These are phyloP conservation scores for Trichomonas gallinae DNA, from an alignment of 208 protist species.

Conservation along the genomic window DNA sequence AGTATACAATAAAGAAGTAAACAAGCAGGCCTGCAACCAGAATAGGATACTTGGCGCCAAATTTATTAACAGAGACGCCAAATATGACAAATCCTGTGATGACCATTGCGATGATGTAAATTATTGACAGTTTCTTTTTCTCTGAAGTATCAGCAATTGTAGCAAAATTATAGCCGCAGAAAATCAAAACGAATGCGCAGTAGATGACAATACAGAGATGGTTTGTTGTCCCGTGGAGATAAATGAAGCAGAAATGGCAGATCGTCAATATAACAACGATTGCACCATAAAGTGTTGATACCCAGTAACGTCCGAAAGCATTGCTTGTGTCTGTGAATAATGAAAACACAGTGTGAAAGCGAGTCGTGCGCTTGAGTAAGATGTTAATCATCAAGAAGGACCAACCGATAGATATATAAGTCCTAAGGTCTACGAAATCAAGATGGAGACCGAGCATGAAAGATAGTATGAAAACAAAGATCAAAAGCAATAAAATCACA, in stretches of 20 bases:
- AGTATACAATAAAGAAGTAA: background rate
- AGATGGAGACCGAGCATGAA: background rate
- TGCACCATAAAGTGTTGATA: background rate
- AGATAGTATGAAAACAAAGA: background rate
- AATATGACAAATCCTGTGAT: background rate
- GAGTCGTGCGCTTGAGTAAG: background rate
- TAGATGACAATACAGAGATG: background rate
- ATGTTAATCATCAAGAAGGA: background rate
- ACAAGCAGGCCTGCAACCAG: background rate
- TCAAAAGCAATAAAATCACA: background rate
- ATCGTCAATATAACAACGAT: background rate
- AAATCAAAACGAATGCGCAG: background rate
- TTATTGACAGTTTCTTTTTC: background rate
- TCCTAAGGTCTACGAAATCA: background rate
- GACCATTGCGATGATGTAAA: background rate
- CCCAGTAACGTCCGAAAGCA: background rate
- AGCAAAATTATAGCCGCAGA: background rate
- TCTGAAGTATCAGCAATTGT: background rate
- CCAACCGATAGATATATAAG: background rate
- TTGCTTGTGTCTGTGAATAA: background rate
- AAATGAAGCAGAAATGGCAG: background rate
- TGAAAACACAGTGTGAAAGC: background rate
- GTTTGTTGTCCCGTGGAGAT: background rate
- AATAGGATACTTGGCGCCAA: background rate
- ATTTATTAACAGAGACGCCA: background rate